Conservation (phyloP, 2,329 filamentous ascomycete genomes). For the Calonectria crousiana region DNA sequence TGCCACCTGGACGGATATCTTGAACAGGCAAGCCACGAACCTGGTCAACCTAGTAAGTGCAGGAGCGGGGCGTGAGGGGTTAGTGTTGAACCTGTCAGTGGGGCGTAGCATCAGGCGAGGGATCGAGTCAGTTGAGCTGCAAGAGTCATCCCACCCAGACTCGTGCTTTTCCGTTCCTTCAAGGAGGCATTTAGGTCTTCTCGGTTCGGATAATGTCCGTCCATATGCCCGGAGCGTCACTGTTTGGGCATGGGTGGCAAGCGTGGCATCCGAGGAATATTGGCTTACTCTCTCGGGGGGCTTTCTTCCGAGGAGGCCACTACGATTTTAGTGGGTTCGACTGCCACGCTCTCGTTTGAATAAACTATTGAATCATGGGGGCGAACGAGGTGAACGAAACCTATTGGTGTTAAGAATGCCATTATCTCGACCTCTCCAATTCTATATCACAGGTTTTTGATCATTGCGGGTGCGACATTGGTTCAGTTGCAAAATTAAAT, state of each 20-base stretch:
- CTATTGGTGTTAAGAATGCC: background rate
- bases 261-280: background rate
- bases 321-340: background rate
- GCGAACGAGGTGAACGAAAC: background rate
- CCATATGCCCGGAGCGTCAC: background rate
- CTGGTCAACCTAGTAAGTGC: background rate
- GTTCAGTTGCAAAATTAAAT: background rate
- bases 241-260: background rate
- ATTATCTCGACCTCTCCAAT: background rate
- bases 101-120: background rate
- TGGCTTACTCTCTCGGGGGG: background rate
- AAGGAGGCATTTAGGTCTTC: background rate
- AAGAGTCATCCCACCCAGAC: background rate
- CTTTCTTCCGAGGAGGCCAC: background rate
- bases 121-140: background rate
- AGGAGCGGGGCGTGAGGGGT: slow-evolving; percentile 6
- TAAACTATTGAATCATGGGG: background rate
- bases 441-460: background rate
- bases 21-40: background rate
- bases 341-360: background rate
- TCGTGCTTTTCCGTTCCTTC: background rate
- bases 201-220: background rate
- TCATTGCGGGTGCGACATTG: background rate
- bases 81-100: background rate
- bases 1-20: background rate